Percentiles rank a stretch among this genome's conserved stretches.
Conservation (phyloP, 2,329 filamentous ascomycete species). For the Waltergamsia citrina region DNA sequence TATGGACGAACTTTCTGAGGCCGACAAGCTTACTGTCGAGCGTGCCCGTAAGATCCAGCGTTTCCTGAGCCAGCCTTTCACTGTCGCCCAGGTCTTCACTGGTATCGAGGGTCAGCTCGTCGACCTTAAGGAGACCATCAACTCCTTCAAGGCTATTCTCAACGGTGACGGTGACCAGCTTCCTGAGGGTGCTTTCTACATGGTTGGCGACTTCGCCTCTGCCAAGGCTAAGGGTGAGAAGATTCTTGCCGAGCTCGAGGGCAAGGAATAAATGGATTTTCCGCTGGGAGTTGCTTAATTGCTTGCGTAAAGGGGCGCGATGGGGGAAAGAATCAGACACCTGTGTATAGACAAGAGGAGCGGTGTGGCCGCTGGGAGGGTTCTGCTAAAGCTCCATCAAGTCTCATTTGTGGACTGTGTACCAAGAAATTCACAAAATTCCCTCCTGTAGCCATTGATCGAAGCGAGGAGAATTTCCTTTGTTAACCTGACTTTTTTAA, state of each 20-base stretch:
- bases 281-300: constrained; percentile 9
- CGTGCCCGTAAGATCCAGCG: constrained; percentile 99
- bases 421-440: constrained; percentile 45
- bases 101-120: constrained; percentile 94
- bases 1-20: constrained; percentile 99
- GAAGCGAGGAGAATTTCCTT: constrained; percentile 1
- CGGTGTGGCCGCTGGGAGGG: constrained; percentile 29
- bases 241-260: constrained; percentile 86
- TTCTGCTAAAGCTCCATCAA: constrained; percentile 42
- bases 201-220: constrained; percentile 93
- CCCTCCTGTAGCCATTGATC: constrained; percentile 26
- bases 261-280: constrained; percentile 42
- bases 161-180: constrained; percentile 91
- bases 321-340: constrained; percentile 11
- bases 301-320: constrained; percentile 19
- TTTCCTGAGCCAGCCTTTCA: constrained; percentile 99
- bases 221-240: constrained; percentile 97
- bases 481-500: too few relatives aligned
- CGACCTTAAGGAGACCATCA: constrained; percentile 96
- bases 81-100: constrained; percentile 75
- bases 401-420: constrained; percentile 54
- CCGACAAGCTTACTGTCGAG: constrained; percentile 99
- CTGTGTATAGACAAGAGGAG: constrained; percentile 52
- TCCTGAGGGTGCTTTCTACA: constrained; percentile 92
- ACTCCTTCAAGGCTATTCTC: constrained; percentile 95